Evolutionary conservation across 176 grass and related monocot genomes (phyloP).

Genomic region (Oryza australiensis): DNA sequence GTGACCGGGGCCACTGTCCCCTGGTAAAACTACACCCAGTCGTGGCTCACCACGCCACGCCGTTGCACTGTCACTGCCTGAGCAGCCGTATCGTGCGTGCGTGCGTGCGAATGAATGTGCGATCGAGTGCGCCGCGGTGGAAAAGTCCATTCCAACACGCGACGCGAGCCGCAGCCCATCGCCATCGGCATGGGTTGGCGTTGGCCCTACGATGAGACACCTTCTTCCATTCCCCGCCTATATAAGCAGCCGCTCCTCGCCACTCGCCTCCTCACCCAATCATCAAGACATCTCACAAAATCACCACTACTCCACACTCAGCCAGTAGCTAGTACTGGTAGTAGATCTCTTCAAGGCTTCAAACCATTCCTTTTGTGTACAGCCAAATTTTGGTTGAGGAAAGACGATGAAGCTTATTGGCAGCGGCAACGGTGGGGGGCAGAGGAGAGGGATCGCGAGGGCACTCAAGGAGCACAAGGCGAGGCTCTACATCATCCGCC

Average conservation of each 20-base stretch:
- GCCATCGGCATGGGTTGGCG: no score
- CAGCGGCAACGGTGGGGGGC: no score
- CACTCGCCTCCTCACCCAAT: background rate
- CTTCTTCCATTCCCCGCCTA: background rate
- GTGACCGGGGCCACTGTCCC: background rate
- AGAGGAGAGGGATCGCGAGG: constrained; percentile 17
- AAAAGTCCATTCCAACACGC: background rate
- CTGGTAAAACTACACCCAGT: background rate
- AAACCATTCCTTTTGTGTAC: no score
- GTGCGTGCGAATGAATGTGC: no score
- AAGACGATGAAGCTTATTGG: background rate
- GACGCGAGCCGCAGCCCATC: no score
- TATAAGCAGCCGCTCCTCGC: background rate
- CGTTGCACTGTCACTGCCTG: background rate
- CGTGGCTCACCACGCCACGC: background rate
- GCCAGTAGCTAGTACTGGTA: no score
- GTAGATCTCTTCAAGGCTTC: no score
- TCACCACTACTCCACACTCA: background rate
- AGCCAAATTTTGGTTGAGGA: no score
- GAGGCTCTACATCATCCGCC: constrained; percentile 67
- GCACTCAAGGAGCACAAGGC: constrained; percentile 57
- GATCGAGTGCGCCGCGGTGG: background rate
- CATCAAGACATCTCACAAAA: background rate
- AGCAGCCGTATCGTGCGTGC: background rate
- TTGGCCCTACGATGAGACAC: no score